These are phyloP conservation scores for Fonsecaea pedrosoi DNA, from an alignment of 2,329 filamentous ascomycete species.

Conservation along the genomic window DNA sequence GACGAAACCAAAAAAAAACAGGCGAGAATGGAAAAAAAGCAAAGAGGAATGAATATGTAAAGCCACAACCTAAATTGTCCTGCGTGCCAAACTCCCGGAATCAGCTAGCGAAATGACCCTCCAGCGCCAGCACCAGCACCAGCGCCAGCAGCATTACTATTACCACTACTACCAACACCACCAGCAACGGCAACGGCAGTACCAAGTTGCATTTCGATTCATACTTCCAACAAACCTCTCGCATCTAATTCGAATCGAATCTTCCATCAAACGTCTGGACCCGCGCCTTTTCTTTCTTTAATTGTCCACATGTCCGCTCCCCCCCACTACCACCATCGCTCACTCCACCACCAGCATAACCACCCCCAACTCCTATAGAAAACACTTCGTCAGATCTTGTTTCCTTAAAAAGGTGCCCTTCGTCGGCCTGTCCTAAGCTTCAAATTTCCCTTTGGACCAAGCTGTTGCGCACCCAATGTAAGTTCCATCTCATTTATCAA, in stretches of 20 bases:
- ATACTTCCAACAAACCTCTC: not conserved
- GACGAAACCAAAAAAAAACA: slow-evolving; percentile 10
- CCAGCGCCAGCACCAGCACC: not conserved
- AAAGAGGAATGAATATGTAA: slow-evolving; percentile 8
- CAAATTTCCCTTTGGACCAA: not conserved
- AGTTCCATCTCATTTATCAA: slow-evolving; percentile 1
- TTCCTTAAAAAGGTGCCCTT: not conserved
- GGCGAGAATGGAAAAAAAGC: slow-evolving; percentile 11
- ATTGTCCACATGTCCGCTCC: slow-evolving; percentile 2
- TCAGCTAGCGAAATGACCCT: slow-evolving; percentile 6
- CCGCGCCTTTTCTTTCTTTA: slow-evolving; percentile 21
- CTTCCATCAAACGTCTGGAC: slow-evolving; percentile 15
- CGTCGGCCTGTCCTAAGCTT: not conserved
- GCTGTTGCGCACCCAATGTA: not conserved
- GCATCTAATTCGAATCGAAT: slow-evolving; percentile 8
- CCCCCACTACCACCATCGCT: not conserved
- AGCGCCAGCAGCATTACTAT: not conserved
- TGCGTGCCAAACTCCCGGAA: slow-evolving; percentile 17
- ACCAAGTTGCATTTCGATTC: slow-evolving; percentile 4
- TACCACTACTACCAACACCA: not conserved
- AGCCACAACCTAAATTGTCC: slow-evolving; percentile 11
- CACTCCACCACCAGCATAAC: not conserved
- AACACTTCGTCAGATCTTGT: not conserved
- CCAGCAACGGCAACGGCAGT: not conserved
- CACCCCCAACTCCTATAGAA: not conserved